Evolutionary conservation across 2,329 filamentous ascomycete genomes (phyloP).

Genomic region (Trichoderma guizhouense): DNA sequence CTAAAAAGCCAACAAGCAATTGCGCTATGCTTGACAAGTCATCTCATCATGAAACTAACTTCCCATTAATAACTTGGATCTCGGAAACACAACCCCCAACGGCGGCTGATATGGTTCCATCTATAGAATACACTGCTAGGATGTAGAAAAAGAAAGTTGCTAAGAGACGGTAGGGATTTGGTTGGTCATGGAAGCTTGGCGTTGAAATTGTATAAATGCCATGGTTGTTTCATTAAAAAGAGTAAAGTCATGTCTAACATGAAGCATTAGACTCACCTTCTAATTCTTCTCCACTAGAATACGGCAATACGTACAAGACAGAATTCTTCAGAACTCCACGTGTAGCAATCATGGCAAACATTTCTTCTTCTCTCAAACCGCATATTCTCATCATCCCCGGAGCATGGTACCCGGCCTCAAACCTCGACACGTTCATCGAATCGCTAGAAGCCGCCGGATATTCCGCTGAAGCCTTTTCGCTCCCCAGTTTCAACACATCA

Average conservation of each 20-base stretch:
- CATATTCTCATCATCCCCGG: neutral
- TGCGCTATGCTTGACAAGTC: neutral
- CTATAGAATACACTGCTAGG: neutral
- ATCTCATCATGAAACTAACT: neutral
- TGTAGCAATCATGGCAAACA: neutral
- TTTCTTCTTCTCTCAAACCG: neutral
- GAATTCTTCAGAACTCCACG: neutral
- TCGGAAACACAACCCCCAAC: neutral
- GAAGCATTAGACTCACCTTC: neutral
- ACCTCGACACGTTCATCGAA: neutral
- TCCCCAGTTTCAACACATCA: neutral
- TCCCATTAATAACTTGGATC: neutral
- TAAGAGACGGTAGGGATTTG: neutral
- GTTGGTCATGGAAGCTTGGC: neutral
- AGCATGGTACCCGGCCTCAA: neutral
- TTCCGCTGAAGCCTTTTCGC: neutral
- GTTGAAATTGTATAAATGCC: neutral
- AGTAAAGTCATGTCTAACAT: neutral
- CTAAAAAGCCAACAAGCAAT: neutral
- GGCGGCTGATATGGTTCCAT: neutral
- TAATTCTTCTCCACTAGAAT: neutral
- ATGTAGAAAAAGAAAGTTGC: neutral
- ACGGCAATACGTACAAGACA: accelerated
- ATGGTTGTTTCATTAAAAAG: neutral
- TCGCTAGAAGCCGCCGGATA: neutral